Evolutionary conservation across 257 asterid genomes (phyloP).

Genomic region (Coffea eugenioides): DNA sequence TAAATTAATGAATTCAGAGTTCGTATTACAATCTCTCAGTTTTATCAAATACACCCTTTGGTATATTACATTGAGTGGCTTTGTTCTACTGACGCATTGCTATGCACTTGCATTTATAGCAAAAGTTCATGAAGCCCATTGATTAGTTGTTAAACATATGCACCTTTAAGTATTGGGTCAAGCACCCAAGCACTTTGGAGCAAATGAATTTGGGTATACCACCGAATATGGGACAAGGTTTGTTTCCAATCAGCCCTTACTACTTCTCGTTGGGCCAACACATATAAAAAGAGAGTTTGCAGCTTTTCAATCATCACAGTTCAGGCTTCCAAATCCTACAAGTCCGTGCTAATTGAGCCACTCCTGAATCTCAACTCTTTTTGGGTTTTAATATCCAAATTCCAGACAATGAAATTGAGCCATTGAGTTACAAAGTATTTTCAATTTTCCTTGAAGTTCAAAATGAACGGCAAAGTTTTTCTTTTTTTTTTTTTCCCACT

Average conservation of each 20-base stretch:
- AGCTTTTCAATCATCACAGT: too few species aligned
- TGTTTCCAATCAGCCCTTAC: background rate
- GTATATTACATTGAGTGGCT: too few species aligned
- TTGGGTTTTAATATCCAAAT: background rate
- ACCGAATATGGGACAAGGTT: background rate
- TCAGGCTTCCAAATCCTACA: background rate
- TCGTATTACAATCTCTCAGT: too few species aligned
- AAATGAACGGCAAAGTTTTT: background rate
- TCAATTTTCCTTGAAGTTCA: background rate
- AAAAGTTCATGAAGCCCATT: background rate
- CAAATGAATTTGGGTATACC: background rate
- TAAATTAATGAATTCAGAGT: too few species aligned
- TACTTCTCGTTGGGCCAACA: background rate
- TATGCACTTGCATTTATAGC: too few species aligned
- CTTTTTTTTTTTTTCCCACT: too few species aligned
- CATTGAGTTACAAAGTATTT: background rate
- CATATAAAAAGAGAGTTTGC: too few species aligned
- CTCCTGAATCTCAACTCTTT: background rate
- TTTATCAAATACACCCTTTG: too few species aligned
- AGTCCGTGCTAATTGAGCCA: background rate
- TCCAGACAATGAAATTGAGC: background rate
- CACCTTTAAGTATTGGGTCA: background rate
- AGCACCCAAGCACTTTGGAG: background rate
- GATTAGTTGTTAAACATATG: background rate
- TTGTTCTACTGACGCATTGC: too few species aligned